These are phyloP conservation scores for Pythium oligandrum DNA, from an alignment of 352 stramenopile species.

Conservation along the genomic window DNA sequence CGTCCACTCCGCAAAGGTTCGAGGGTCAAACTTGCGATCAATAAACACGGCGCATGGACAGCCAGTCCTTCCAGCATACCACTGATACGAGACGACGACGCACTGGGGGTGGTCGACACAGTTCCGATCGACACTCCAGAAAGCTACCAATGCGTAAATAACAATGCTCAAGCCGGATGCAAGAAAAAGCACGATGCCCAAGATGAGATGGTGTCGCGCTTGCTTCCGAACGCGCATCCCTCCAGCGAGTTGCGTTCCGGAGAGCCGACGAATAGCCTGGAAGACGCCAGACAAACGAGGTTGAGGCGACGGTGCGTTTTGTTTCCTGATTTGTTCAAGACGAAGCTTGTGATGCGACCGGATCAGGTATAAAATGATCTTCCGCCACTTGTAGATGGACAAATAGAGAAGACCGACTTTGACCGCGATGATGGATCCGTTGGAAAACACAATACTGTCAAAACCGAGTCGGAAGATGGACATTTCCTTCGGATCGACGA, in stretches of 20 bases:
- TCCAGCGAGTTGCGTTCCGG: too few species aligned
- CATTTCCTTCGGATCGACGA: constrained; percentile 19
- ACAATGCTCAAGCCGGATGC: constrained; percentile 4
- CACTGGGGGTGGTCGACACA: constrained; percentile 7
- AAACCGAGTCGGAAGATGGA: constrained; percentile 18
- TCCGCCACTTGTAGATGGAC: constrained; percentile 18
- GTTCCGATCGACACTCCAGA: constrained; percentile 1
- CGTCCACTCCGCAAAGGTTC: constrained; percentile 1
- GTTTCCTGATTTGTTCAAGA: too few species aligned
- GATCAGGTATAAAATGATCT: constrained; percentile 17
- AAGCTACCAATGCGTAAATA: constrained; percentile 5
- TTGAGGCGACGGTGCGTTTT: too few species aligned
- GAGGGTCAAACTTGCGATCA: constrained; percentile 1
- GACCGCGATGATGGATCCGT: constrained; percentile 4
- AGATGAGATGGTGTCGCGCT: constrained; percentile 9
- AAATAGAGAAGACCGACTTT: constrained; percentile 18
- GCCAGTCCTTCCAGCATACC: background rate
- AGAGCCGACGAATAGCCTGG: too few species aligned
- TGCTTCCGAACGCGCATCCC: background rate
- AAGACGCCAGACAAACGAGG: too few species aligned
- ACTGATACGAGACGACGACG: constrained; percentile 10
- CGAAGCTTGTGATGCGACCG: background rate
- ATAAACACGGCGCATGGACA: constrained; percentile 8
- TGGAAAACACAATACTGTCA: constrained; percentile 13
- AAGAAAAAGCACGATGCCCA: constrained; percentile 9